Conservation (phyloP, 2,329 filamentous ascomycete genomes). For the Calonectria ilicicola region DNA sequence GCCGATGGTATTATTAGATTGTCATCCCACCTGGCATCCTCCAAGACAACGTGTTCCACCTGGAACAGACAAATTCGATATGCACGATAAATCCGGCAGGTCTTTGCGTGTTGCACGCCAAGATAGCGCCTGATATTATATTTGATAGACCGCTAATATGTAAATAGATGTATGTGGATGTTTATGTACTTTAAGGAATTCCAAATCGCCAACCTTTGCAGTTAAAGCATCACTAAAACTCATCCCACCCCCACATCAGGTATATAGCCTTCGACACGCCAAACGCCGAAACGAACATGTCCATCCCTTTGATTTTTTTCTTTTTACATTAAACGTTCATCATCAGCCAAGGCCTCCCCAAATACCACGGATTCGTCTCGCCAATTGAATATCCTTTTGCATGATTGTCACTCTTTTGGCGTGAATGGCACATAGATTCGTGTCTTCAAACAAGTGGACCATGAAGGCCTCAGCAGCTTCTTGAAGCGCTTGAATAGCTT, state of each 20-base stretch:
- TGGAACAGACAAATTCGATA: background rate
- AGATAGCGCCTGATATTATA: constrained; percentile 3
- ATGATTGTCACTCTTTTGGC: constrained; percentile 97
- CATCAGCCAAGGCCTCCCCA: constrained; percentile 74
- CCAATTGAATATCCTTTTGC: constrained; percentile 98
- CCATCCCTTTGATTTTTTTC: constrained; percentile 24
- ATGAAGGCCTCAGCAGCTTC: constrained; percentile 97
- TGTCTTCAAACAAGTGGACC: constrained; percentile 88
- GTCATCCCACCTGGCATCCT: no score
- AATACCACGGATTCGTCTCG: constrained; percentile 80
- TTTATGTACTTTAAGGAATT: background rate
- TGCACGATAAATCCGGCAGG: background rate
- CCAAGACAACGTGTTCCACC: no score
- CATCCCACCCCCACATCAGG: constrained; percentile 29
- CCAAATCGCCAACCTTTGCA: background rate
- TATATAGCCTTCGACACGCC: constrained; percentile 31
- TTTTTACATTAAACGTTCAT: constrained; percentile 17
- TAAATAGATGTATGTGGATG: background rate
- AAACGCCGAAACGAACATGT: constrained; percentile 31
- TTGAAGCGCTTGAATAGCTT: constrained; percentile 92
- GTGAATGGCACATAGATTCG: constrained; percentile 94
- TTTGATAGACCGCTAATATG: background rate
- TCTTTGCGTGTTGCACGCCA: background rate
- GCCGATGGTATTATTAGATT: no score
- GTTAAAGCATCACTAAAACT: background rate